phyloP scores from a whole-genome alignment of 1,284 basidiomycete genomes.

The Exobasidium cylindrosporum region DNA sequence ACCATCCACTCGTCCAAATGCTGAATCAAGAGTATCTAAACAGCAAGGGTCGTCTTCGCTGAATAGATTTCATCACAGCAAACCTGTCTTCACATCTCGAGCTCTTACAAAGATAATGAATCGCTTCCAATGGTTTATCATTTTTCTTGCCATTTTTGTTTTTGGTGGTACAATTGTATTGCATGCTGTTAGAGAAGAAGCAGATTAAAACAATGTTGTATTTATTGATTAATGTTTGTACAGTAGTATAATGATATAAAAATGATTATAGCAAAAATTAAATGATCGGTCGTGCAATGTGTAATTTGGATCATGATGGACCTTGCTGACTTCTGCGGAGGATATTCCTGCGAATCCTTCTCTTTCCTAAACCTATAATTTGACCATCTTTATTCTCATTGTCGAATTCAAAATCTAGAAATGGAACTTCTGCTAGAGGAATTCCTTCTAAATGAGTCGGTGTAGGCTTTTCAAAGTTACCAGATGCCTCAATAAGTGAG shows the following conservation, averaged over 20 bases:
- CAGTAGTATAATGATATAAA: neutral
- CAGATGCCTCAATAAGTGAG: constrained; percentile 44
- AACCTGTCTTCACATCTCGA: too few relatives aligned
- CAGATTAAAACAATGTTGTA: too few relatives aligned
- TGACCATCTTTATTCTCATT: constrained; percentile 58
- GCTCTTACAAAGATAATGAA: neutral
- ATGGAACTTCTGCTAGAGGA: constrained; percentile 69
- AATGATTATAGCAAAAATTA: neutral
- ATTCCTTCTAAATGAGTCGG: constrained; percentile 58
- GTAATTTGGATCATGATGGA: neutral
- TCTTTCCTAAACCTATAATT: constrained; percentile 65
- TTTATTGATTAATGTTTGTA: too few relatives aligned
- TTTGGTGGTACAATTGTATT: neutral
- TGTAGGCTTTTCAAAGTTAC: constrained; percentile 38
- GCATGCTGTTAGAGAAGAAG: neutral
- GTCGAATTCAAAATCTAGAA: constrained; percentile 72
- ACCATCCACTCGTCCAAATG: neutral
- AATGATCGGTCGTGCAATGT: neutral
- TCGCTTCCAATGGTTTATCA: neutral
- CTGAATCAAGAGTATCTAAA: neutral
- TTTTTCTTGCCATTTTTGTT: constrained; percentile 6
- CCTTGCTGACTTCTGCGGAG: constrained; percentile 71
- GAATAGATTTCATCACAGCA: too few relatives aligned
- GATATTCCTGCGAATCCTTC: constrained; percentile 77
- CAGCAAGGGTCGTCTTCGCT: too few relatives aligned